Base-by-base conservation (phyloP, 441 rosid genomes). In the Croton setiger region DNA sequence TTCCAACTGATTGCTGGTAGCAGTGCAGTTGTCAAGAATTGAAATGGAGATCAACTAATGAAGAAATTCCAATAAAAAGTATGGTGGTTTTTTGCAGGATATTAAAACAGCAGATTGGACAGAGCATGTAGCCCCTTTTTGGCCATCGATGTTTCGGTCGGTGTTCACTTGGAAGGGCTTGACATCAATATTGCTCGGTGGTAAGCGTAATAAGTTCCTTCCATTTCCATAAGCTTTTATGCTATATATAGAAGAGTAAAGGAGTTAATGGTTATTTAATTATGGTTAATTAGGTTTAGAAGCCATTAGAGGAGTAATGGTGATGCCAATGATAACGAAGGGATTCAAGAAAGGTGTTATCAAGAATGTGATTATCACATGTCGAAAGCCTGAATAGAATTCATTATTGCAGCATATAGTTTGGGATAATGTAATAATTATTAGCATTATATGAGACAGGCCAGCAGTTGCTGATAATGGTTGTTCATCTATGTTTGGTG, bases 31-130 rank as follows among this genome's bases (percentile, higher is more conserved):
- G 31, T 0, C 2, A 27, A 2, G 31, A 27, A 27, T 27, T 2
- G 31, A 27, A 27, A 0, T 27, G 1, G 31, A 27, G 2, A 27
- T 27, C 31, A 27, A 27, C 1, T 2, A 27, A 27, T 27, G 31
- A 27, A 27, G 54, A 12, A 27, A 49, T n/a, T 44, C 45, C 43
- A n/a, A 59, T 67, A 13, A 43, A 0, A 23, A 20, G 11, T 33
- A 27, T 47, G 44, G 23, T 27, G 2, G 7, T 45, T 18, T 8
- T 35, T 66, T 69, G 36, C 86, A 93, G 97, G 97, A 89, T 53
- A 86, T 93, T 20, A 87, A 81, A 79, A 80, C 79, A 36, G 96
- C 83, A 41, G 98, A 93, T 79, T 93, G 98, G 98, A 82, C 97
- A 53, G 66, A 75, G 63, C 48, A 89, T 31, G 97, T 93, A 5